Evolutionary conservation across 768 basidiomycete species (phyloP).

Genomic region (Pleurotus tuoliensis): DNA sequence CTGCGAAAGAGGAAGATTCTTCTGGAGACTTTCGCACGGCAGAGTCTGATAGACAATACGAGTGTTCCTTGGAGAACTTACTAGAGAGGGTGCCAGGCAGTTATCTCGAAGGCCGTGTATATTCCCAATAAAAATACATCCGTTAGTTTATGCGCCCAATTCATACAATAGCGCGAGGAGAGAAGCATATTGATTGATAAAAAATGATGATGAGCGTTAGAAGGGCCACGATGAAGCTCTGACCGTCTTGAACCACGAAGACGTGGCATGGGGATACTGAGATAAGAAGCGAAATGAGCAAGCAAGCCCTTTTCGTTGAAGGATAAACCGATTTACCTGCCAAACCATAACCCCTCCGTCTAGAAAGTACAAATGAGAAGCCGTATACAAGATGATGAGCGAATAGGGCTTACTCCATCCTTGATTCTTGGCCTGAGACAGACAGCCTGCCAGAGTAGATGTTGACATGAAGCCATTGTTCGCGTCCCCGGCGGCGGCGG

Average conservation of each 20-base stretch:
- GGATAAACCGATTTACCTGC: slow-evolving; percentile 18
- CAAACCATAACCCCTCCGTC: slow-evolving; percentile 29
- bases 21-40: too few species aligned
- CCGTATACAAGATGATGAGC: neutral
- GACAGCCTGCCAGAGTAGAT: slow-evolving; percentile 19
- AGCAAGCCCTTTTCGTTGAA: neutral
- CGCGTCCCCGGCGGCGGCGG: slow-evolving; percentile 33
- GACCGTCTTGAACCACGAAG: slow-evolving; percentile 38
- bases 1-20: too few species aligned
- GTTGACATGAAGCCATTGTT: slow-evolving; percentile 33
- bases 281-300: neutral
- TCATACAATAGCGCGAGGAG: neutral
- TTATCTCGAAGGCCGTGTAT: too few species aligned
- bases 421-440: slow-evolving; percentile 9
- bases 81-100: too few species aligned
- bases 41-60: too few species aligned
- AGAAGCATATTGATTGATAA: neutral
- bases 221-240: slow-evolving; percentile 16
- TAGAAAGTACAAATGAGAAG: slow-evolving; percentile 6
- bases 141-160: neutral
- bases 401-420: slow-evolving; percentile 4
- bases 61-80: too few species aligned
- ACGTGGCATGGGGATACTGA: slow-evolving; percentile 36
- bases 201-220: neutral
- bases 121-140: neutral